These are phyloP conservation scores for Rhizodiscina lignyota DNA, from an alignment of 495 filamentous ascomycete genomes.

Conservation along the genomic window DNA sequence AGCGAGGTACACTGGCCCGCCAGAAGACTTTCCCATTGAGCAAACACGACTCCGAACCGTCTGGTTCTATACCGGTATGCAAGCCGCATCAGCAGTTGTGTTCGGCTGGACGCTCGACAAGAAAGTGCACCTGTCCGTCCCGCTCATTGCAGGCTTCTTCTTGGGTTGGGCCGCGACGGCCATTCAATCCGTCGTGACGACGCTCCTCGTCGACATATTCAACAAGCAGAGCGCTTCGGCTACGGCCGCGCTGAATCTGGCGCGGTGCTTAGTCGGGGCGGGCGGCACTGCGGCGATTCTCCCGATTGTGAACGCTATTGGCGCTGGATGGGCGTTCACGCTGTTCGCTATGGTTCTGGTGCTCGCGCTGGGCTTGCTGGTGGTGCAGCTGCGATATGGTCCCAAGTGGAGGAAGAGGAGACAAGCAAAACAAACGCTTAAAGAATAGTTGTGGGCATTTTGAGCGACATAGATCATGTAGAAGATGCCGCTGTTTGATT, in stretches of 20 bases:
- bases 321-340: slow-evolving; percentile 15
- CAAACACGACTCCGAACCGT: slow-evolving; percentile 19
- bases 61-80: slow-evolving; percentile 15
- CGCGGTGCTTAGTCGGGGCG: slow-evolving; percentile 24
- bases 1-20: slow-evolving; percentile 12
- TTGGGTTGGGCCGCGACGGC: slow-evolving; percentile 33
- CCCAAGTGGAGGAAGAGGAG: slow-evolving; percentile 32
- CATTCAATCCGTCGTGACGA: slow-evolving; percentile 32
- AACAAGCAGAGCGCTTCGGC: slow-evolving; percentile 20
- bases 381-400: slow-evolving; percentile 26
- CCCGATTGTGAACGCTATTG: slow-evolving; percentile 21
- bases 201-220: slow-evolving; percentile 31
- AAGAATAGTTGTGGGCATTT: too few relatives aligned
- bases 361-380: slow-evolving; percentile 32
- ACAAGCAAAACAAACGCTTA: slow-evolving; percentile 18
- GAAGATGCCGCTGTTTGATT: too few relatives aligned
- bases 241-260: slow-evolving; percentile 24
- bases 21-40: slow-evolving; percentile 12
- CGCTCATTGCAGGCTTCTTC: slow-evolving; percentile 23
- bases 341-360: slow-evolving; percentile 41
- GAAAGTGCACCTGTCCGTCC: slow-evolving; percentile 8
- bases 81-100: slow-evolving; percentile 19
- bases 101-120: slow-evolving; percentile 21
- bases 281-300: slow-evolving; percentile 21
- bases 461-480: too few relatives aligned